These are phyloP conservation scores for Deinandra increscens DNA, from an alignment of 129 eudicot genomes.

Conservation along the genomic window DNA sequence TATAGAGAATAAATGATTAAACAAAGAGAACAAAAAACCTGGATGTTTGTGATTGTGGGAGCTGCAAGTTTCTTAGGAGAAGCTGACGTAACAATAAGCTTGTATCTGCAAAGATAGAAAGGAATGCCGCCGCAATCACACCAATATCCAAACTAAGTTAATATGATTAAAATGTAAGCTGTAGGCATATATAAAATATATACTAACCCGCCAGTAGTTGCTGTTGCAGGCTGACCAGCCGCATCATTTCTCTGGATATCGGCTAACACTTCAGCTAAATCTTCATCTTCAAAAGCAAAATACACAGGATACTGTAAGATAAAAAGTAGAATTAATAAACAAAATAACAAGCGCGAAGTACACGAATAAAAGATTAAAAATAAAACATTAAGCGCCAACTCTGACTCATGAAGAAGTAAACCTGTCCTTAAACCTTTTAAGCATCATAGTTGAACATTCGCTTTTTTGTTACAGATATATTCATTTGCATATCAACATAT, in stretches of 20 bases:
- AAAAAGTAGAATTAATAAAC: conserved; percentile 17
- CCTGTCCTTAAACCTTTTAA: conserved; percentile 3
- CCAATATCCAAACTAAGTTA: conserved; percentile 8
- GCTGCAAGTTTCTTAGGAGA: conserved; percentile 81
- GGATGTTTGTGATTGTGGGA: conserved; percentile 81
- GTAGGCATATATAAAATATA: conserved; percentile 12
- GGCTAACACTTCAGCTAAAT: conserved; percentile 66
- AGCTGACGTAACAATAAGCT: conserved; percentile 78
- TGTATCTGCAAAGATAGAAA: conserved; percentile 57
- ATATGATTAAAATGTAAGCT: conserved; percentile 6
- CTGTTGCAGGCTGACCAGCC: conserved; percentile 93
- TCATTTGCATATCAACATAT: not conserved
- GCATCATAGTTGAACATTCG: conserved; percentile 3
- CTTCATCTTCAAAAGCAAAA: conserved; percentile 88
- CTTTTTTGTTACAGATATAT: not conserved
- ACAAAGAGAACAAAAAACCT: conserved; percentile 46
- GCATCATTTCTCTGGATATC: conserved; percentile 86
- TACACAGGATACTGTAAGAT: conserved; percentile 87
- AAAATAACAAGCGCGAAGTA: conserved; percentile 5
- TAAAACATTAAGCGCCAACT: not conserved
- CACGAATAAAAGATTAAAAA: too few species aligned
- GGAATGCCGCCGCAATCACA: conserved; percentile 19
- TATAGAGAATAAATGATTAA: not conserved
- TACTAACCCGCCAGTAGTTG: conserved; percentile 98
- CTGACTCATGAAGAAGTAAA: not conserved